These are phyloP conservation scores for Artemisia tridentata DNA, from an alignment of 129 eudicot genomes.

Conservation along the genomic window DNA sequence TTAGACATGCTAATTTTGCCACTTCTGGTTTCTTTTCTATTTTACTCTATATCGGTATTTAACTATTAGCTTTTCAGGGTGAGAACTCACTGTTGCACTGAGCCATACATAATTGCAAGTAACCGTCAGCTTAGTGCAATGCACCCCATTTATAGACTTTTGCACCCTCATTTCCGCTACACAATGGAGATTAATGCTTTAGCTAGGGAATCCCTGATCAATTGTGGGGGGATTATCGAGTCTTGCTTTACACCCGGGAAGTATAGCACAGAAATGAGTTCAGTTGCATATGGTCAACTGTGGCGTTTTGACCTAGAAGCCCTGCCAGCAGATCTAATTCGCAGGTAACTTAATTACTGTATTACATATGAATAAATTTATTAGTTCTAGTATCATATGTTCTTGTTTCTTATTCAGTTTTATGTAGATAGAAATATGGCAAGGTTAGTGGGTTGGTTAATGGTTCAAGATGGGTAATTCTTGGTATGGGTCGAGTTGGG, in stretches of 20 bases:
- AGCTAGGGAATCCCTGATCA: constrained; percentile 25
- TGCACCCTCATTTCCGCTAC: constrained; percentile 21
- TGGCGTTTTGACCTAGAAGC: constrained; percentile 22
- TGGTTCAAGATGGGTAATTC: not conserved
- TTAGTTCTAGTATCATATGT: too few relatives aligned
- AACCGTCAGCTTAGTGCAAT: constrained; percentile 34
- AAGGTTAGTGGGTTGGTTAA: not conserved
- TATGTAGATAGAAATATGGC: not conserved
- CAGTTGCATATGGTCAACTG: constrained; percentile 16
- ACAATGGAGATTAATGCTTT: constrained; percentile 26
- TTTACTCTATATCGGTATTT: not conserved
- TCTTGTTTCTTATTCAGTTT: not conserved
- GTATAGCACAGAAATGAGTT: constrained; percentile 18
- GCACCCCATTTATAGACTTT: constrained; percentile 31
- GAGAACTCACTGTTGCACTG: constrained; percentile 33
- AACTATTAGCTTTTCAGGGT: constrained; percentile 23
- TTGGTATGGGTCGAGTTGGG: too few relatives aligned
- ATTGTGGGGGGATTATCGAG: constrained; percentile 27
- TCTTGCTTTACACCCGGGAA: constrained; percentile 21
- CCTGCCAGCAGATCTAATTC: constrained; percentile 5
- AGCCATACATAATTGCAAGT: constrained; percentile 40
- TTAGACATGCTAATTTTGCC: not conserved
- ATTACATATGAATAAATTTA: not conserved
- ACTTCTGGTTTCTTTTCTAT: not conserved
- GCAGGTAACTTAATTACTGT: not conserved